Percentiles rank a stretch among this genome's conserved stretches.
Conservation (phyloP, 495 filamentous ascomycete genomes). For the Bombardia bombarda region DNA sequence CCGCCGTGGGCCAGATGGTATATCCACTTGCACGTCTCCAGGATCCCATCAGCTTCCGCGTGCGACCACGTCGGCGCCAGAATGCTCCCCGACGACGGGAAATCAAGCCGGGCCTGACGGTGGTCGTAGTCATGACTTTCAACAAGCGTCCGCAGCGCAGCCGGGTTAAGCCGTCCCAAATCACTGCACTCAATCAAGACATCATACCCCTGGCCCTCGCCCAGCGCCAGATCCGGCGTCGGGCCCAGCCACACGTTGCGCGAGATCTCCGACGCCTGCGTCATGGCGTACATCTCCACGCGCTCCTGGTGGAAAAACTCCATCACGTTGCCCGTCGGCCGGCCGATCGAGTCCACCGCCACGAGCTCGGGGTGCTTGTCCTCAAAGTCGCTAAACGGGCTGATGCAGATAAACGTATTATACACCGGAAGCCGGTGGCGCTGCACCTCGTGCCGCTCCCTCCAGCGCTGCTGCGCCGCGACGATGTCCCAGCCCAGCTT, state of each 20-base stretch:
- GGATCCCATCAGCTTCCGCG: constrained; percentile 70
- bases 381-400: constrained; percentile 69
- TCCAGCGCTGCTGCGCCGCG: constrained; percentile 67
- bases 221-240: constrained; percentile 58
- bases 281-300: constrained; percentile 89
- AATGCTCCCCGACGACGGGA: constrained; percentile 88
- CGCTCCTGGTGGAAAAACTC: constrained; percentile 91
- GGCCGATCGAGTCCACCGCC: constrained; percentile 63
- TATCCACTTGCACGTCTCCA: constrained; percentile 84
- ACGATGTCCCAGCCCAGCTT: constrained; percentile 64
- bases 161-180: constrained; percentile 57
- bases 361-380: constrained; percentile 60
- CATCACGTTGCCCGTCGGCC: constrained; percentile 67
- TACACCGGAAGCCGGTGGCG: constrained; percentile 54
- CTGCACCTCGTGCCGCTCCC: constrained; percentile 48
- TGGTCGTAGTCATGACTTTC: constrained; percentile 30
- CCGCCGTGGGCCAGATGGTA: constrained; percentile 59
- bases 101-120: constrained; percentile 56
- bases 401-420: constrained; percentile 72
- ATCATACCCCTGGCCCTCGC: constrained; percentile 48
- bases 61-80: constrained; percentile 72
- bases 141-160: constrained; percentile 39
- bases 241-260: constrained; percentile 87
- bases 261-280: constrained; percentile 77
- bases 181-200: constrained; percentile 83